Evolutionary conservation across 306 rosid species (phyloP).

Genomic region (Argentina anserina): DNA sequence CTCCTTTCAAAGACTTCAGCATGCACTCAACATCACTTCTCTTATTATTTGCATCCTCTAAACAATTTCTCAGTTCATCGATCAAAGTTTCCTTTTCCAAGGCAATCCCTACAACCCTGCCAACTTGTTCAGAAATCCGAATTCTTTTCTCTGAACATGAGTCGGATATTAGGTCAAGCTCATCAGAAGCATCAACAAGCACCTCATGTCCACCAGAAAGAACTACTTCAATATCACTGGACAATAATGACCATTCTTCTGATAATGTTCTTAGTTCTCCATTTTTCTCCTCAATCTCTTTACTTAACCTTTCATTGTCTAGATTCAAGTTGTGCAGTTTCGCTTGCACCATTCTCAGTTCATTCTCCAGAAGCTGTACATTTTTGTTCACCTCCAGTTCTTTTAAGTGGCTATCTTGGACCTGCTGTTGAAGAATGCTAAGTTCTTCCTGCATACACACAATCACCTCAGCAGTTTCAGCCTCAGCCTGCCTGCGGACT

Average conservation of each 20-base stretch:
- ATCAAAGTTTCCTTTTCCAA: slow-evolving; percentile 75
- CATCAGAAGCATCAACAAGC: slow-evolving; percentile 63
- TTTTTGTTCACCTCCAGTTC: slow-evolving; percentile 66
- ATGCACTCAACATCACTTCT: slow-evolving; percentile 74
- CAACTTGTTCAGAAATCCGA: slow-evolving; percentile 86
- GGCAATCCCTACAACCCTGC: slow-evolving; percentile 52
- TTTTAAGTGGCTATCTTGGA: slow-evolving; percentile 56
- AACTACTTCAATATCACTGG: slow-evolving; percentile 74
- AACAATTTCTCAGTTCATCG: slow-evolving; percentile 70
- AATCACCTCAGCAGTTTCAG: slow-evolving; percentile 93
- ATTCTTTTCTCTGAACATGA: slow-evolving; percentile 85
- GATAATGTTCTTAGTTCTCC: slow-evolving; percentile 44
- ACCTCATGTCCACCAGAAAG: slow-evolving; percentile 65
- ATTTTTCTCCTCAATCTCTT: slow-evolving; percentile 53
- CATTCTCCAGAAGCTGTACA: slow-evolving; percentile 46
- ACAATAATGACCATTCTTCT: slow-evolving; percentile 68
- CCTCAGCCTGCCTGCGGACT: slow-evolving; percentile 77
- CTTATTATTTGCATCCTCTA: slow-evolving; percentile 87
- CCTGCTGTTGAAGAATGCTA: slow-evolving; percentile 61
- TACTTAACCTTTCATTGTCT: slow-evolving; percentile 51
- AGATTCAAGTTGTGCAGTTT: slow-evolving; percentile 35
- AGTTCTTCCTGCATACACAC: slow-evolving; percentile 97
- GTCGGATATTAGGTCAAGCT: slow-evolving; percentile 55
- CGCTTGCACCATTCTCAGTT: slow-evolving; percentile 55
- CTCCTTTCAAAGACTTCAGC: slow-evolving; percentile 89